Conservation (phyloP, 2,329 filamentous ascomycete species). For the Chaetomium olivaceum region DNA sequence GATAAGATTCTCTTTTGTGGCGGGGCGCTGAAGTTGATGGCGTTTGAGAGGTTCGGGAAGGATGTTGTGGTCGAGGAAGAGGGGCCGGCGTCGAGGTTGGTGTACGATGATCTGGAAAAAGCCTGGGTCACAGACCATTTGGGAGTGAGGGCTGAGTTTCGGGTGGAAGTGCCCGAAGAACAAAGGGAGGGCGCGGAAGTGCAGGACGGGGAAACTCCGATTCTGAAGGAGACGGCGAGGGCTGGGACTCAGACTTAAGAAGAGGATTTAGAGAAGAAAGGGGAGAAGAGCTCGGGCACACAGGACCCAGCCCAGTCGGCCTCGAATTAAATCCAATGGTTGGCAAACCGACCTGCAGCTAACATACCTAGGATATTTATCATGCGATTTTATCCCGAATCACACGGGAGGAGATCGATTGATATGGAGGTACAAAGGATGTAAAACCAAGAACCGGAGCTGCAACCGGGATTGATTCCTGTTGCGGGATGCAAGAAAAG, state of each 20-base stretch:
- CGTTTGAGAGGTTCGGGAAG: slow-evolving; percentile 51
- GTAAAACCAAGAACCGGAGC: not conserved
- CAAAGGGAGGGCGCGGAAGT: not conserved
- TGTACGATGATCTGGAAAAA: slow-evolving; percentile 39
- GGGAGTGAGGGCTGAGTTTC: slow-evolving; percentile 41
- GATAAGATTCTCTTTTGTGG: slow-evolving; percentile 60
- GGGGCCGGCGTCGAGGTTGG: slow-evolving; percentile 33
- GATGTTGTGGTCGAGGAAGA: slow-evolving; percentile 45
- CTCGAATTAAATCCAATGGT: no score
- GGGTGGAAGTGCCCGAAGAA: slow-evolving; percentile 4
- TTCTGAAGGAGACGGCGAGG: not conserved
- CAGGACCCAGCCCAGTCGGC: no score
- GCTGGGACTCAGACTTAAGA: no score
- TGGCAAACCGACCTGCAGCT: no score
- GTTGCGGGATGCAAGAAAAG: not conserved
- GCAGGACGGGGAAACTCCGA: not conserved
- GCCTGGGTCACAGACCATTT: slow-evolving; percentile 55
- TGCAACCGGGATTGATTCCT: not conserved
- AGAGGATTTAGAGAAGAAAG: no score
- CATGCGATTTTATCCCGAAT: no score
- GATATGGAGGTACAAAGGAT: no score
- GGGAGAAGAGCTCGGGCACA: no score
- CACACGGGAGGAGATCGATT: no score
- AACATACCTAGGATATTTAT: no score
- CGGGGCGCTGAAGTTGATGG: slow-evolving; percentile 27